Evolutionary conservation across 1,284 basidiomycete species (phyloP).

Genomic region (Ceratobasidium sp.): DNA sequence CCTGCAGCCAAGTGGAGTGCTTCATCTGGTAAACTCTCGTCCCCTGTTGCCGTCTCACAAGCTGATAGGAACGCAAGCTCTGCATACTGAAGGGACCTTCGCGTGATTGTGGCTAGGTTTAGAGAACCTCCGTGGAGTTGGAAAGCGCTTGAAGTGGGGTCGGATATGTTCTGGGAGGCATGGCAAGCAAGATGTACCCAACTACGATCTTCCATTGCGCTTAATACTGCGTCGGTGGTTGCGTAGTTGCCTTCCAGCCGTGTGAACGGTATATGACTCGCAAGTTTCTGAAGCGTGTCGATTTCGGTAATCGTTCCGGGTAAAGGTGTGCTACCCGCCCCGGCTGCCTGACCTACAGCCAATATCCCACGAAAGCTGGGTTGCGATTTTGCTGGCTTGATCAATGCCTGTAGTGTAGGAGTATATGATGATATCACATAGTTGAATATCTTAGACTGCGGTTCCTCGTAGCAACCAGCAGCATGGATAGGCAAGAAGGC

Average conservation of each 20-base stretch:
- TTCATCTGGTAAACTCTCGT: background rate
- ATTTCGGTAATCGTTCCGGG: background rate
- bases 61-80: too few species aligned
- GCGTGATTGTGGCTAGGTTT: background rate
- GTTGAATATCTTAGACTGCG: background rate
- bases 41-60: constrained; percentile 7
- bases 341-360: background rate
- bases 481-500: constrained; percentile 4
- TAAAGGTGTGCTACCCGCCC: background rate
- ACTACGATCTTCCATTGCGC: background rate
- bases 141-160: background rate
- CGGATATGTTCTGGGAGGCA: background rate
- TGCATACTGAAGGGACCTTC: background rate
- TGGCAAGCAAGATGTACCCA: constrained; percentile 11
- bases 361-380: background rate
- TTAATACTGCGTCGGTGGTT: background rate
- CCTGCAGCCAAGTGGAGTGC: background rate
- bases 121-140: background rate
- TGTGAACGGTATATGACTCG: background rate
- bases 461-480: background rate
- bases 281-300: background rate
- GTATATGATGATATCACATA: background rate
- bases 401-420: background rate
- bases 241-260: background rate
- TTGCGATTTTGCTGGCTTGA: background rate